Evolutionary conservation across 2,329 filamentous ascomycete species (phyloP).

Genomic region (Fusarium incarnatum): DNA sequence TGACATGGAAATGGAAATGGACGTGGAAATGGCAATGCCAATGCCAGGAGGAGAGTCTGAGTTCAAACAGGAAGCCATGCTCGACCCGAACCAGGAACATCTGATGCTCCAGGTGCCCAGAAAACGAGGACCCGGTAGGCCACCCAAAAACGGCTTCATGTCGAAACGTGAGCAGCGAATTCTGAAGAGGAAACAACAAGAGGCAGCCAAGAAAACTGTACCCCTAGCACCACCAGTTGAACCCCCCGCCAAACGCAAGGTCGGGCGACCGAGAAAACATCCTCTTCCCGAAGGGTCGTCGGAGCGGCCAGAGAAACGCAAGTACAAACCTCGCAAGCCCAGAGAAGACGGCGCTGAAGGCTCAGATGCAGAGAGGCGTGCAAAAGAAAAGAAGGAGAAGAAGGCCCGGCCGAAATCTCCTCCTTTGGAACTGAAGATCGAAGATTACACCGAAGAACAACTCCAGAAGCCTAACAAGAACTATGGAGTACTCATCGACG

Average conservation of each 20-base stretch:
- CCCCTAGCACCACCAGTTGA: constrained; percentile 61
- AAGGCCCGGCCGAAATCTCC: constrained; percentile 70
- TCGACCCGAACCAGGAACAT: constrained; percentile 49
- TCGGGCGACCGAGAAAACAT: constrained; percentile 73
- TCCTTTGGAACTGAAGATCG: constrained; percentile 65
- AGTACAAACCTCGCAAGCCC: constrained; percentile 72
- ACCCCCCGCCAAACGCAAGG: constrained; percentile 70
- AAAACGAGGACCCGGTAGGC: constrained; percentile 81
- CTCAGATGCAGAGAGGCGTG: constrained; percentile 66
- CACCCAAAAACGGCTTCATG: constrained; percentile 86
- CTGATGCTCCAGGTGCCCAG: constrained; percentile 64
- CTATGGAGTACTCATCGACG: constrained; percentile 70
- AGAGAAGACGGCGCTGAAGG: constrained; percentile 67
- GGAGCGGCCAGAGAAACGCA: constrained; percentile 70
- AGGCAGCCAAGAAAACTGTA: constrained; percentile 63
- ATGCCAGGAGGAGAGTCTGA: constrained; percentile 42
- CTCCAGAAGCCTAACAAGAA: constrained; percentile 72
- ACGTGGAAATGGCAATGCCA: constrained; percentile 36
- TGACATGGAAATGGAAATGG: constrained; percentile 38
- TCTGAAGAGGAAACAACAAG: constrained; percentile 67
- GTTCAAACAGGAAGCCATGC: constrained; percentile 47
- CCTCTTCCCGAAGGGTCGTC: constrained; percentile 67
- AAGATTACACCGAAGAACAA: constrained; percentile 68
- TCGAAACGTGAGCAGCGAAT: constrained; percentile 79
- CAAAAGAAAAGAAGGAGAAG: constrained; percentile 70